A percentile compares a stretch with the other conserved stretches of the same genome.
phyloP scores from a whole-genome alignment of 2,329 filamentous ascomycete species.

The Pseudohalonectria lignicola region DNA sequence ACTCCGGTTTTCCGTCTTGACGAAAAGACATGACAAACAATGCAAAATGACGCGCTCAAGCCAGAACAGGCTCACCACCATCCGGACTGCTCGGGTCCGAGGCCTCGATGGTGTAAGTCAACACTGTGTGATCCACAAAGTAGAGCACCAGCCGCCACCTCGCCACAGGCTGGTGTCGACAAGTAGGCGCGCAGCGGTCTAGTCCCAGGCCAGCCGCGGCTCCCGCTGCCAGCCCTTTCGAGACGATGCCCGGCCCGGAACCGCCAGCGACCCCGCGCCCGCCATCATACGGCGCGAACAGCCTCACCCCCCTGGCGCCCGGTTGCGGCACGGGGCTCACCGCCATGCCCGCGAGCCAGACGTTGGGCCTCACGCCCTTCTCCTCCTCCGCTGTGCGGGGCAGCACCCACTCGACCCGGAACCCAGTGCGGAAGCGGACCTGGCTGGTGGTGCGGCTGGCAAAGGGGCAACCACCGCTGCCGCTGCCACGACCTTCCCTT shows the following conservation, averaged over 20 bases:
- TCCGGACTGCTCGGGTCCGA: not conserved
- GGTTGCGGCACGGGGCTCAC: slow-evolving; percentile 49
- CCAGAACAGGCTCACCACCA: not conserved
- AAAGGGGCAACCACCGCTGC: too few relatives aligned
- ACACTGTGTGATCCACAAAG: slow-evolving; percentile 57
- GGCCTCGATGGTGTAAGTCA: slow-evolving; percentile 53
- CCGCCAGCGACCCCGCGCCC: not conserved
- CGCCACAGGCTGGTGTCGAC: slow-evolving; percentile 12
- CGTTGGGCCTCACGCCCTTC: slow-evolving; percentile 26
- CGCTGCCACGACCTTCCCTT: too few relatives aligned
- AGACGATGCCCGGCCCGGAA: not conserved
- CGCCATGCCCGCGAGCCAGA: slow-evolving; percentile 55
- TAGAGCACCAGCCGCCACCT: slow-evolving; percentile 61
- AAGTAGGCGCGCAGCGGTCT: too few relatives aligned
- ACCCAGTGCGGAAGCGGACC: slow-evolving; percentile 23
- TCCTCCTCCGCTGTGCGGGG: slow-evolving; percentile 36
- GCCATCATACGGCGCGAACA: slow-evolving; percentile 5
- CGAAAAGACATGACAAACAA: too few relatives aligned
- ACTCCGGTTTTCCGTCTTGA: too few relatives aligned
- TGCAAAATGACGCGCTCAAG: too few relatives aligned
- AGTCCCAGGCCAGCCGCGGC: too few relatives aligned
- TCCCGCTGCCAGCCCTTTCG: too few relatives aligned
- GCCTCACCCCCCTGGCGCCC: slow-evolving; percentile 13
- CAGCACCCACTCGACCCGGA: slow-evolving; percentile 42
- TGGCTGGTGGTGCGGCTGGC: slow-evolving; percentile 11